Conservation (phyloP, 2,329 filamentous ascomycete genomes). For the Fusarium tjaetaba region DNA sequence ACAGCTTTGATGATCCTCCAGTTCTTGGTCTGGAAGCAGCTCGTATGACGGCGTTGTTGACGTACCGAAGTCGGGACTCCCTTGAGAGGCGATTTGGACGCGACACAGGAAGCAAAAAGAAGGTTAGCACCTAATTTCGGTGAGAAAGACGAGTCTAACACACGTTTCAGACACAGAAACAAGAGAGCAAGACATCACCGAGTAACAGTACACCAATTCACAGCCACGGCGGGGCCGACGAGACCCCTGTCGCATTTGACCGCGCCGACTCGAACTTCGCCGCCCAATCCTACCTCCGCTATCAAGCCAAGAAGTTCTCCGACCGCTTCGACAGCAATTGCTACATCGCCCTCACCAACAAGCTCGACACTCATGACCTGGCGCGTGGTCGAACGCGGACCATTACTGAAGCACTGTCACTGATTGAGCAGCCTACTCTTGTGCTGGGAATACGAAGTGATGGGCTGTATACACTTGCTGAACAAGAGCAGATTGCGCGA, state of each 20-base stretch:
- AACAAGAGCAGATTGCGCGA: background rate
- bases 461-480: background rate
- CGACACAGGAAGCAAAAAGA: background rate
- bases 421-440: background rate
- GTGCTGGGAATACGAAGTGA: background rate
- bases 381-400: background rate
- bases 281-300: background rate
- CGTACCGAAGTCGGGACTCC: background rate
- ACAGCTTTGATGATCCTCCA: background rate
- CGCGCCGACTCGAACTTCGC: background rate
- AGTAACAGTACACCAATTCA: background rate
- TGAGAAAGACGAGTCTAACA: background rate
- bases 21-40: background rate
- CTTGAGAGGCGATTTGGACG: background rate
- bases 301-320: background rate
- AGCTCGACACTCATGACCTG: background rate
- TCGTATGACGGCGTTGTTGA: background rate
- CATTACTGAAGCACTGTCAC: background rate
- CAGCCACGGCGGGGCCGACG: background rate
- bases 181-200: background rate
- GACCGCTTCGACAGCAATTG: background rate
- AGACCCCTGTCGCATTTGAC: background rate
- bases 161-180: background rate
- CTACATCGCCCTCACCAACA: background rate
- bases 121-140: accelerated